Base-by-base conservation (phyloP, 2,329 filamentous ascomycete species). In the Talaromyces sp. region DNA sequence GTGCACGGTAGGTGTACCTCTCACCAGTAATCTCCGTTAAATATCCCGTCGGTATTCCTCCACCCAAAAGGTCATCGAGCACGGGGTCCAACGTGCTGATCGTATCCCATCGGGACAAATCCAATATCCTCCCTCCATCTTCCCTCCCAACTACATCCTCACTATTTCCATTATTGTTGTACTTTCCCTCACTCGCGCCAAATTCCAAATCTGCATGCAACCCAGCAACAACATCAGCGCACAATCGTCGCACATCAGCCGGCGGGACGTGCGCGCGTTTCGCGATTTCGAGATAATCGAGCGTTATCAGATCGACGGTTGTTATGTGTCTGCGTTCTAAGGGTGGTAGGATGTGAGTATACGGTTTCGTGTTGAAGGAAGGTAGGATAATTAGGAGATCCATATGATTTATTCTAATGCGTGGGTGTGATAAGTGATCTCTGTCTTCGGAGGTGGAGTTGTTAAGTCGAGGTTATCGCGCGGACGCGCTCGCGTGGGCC, bases 11-110 rank as follows among this genome's bases (percentile, higher is more conserved):
- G 27, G 50, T 54, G 17, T n/a, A 88, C 88, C 92, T 96, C 81
- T 98, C 95, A 66, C 95, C 95, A 1, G 92, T 90, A 67, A 99
- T 85, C 77, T 99, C 95, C 8, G 92, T 93, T 73, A 99, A 83
- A 77, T 90, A 90, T 56, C 93, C 91, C 2, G 88, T 85, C 1
- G 90, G 90, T 63, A 98, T 85, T 22, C 95, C 95, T 57, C 93
- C 94, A 66, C 86, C 87, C 45, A 98, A 83, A 2, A 85, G 81
- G 45, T 73, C 75, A 76, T 99, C 94, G 37, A 99, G 82, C 43
- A 79, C 78, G 59, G 85, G 81, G 76, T 96, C 91, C 50, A 97
- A 85, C 0, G 92, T 96, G 80, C 90, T 96, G 77, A 98, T 91
- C 56, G 81, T 83, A 50, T 78, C 81, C 82, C 83, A 87, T 75